phyloP scores from a whole-genome alignment of 805 yeast species.

The Cyberlindnera samutprakarnensis region DNA sequence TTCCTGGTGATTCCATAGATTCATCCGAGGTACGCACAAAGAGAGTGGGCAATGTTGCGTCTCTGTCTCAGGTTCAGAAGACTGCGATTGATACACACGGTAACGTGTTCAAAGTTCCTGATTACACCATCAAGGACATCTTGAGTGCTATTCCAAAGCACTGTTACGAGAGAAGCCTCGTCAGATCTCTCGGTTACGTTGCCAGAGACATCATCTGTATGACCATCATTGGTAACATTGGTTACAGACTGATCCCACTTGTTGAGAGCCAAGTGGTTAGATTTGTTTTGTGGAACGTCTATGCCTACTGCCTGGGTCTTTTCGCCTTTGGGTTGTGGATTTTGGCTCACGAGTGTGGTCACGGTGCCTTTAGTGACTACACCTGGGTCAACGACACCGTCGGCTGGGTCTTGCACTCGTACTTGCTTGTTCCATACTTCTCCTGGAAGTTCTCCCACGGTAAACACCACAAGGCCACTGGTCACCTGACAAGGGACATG shows the following conservation, averaged over 20 bases:
- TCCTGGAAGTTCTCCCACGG: conserved; percentile 56
- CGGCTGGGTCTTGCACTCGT: conserved; percentile 57
- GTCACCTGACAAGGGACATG: conserved; percentile 52
- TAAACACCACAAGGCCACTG: conserved; percentile 59
- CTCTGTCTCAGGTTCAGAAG: conserved; percentile 15
- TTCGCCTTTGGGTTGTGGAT: conserved; percentile 56
- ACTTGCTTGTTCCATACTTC: conserved; percentile 50
- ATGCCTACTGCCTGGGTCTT: conserved; percentile 35
- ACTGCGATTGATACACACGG: conserved; percentile 45
- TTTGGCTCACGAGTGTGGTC: conserved; percentile 60
- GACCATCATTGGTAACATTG: conserved; percentile 35
- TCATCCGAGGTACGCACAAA: conserved; percentile 3
- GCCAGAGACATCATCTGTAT: conserved; percentile 43
- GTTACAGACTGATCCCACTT: conserved; percentile 35
- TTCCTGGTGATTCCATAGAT: background rate
- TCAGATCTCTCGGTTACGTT: conserved; percentile 44
- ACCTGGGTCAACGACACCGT: conserved; percentile 43
- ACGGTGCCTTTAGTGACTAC: conserved; percentile 52
- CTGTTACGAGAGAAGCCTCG: conserved; percentile 48
- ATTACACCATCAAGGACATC: conserved; percentile 50
- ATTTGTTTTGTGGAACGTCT: conserved; percentile 34
- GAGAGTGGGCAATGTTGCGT: conserved; percentile 18
- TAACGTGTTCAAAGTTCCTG: conserved; percentile 51
- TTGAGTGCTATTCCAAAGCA: conserved; percentile 52
- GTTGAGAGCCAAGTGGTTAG: conserved; percentile 28